Base-by-base conservation (phyloP, 139 green algal genomes). In the Astrephomene gubernaculifera region DNA sequence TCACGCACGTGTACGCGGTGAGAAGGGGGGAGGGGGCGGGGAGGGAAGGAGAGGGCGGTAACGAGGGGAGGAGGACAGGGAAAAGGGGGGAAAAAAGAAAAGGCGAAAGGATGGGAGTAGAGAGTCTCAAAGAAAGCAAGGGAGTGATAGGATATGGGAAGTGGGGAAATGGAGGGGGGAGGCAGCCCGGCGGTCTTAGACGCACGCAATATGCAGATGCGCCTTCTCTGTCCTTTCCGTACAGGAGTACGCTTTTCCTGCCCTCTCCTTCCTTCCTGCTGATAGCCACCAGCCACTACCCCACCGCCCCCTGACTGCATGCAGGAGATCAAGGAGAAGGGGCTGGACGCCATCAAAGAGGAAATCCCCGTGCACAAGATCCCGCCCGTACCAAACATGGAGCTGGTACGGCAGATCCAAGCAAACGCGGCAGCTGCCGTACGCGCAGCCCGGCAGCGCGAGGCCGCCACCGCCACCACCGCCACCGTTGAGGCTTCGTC, bases 281-380 rank as follows among this genome's bases (percentile, higher is more conserved):
- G n/a, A n/a, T n/a, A n/a, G n/a, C n/a, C n/a, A 71, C 63, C 65
- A 4, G 35, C 38, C 35, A 10, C 35, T 31, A 4, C 35, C 35
- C 35, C 36, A 36, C 21, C 22, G 1, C 68, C 27, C 39, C 38
- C 4, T 10, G 24, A 12, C n/a, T 5, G 27, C 4, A 10, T 25
- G 29, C 60, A 83, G 76, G 76, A 83, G 76, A 83, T 83, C 7
- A n/a, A 7, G 41, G 76, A 83, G 60, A 83, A 83, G 76, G 76
- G 76, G 17, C 7, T 73, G 22, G 76, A 63, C 17, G 7, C 39
- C 10, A 83, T 83, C 8, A 21, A 27, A 8, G 9, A 17, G 35
- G 79, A 85, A 35, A 67, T 85, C 24, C 79, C 79, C n/a, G 33
- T 75, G 6, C 79, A 85, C 79, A 85, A 85, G 79, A 76, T 85